phyloP scores from a whole-genome alignment of 2,329 filamentous ascomycete genomes.

The Penicillium sp. region DNA sequence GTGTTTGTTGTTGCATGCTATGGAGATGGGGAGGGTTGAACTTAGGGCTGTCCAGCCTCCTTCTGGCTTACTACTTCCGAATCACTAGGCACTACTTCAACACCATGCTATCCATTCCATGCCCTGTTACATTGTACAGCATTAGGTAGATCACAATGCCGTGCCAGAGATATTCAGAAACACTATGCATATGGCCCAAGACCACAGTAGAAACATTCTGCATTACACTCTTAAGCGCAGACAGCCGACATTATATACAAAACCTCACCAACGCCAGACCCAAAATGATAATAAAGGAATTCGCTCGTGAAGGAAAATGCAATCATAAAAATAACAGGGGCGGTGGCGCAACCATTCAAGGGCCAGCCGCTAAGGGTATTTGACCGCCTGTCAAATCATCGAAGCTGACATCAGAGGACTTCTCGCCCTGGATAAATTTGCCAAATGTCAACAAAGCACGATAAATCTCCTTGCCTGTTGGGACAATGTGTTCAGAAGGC shows the following conservation, averaged over 20 bases:
- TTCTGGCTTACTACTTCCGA: no score
- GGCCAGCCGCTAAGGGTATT: conserved; percentile 6
- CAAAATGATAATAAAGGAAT: background rate
- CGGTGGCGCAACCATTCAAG: background rate
- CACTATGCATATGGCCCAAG: no score
- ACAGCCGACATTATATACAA: background rate
- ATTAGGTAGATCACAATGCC: no score
- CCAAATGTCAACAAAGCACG: conserved; percentile 80
- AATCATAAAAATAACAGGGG: background rate
- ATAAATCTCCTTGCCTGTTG: conserved; percentile 82
- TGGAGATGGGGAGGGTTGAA: no score
- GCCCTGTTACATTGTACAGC: no score
- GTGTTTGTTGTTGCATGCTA: no score
- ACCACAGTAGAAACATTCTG: background rate
- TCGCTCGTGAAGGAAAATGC: conserved; percentile 7
- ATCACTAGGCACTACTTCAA: no score
- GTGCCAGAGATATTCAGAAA: no score
- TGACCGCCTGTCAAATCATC: conserved; percentile 6
- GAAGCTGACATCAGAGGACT: background rate
- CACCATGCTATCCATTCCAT: no score
- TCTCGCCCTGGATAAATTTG: conserved; percentile 52
- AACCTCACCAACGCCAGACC: background rate
- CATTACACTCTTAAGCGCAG: background rate
- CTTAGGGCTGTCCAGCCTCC: no score
- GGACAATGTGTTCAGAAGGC: conserved; percentile 79